Conservation (phyloP, 1,284 basidiomycete genomes). For the Nidula niveotomentosa region DNA sequence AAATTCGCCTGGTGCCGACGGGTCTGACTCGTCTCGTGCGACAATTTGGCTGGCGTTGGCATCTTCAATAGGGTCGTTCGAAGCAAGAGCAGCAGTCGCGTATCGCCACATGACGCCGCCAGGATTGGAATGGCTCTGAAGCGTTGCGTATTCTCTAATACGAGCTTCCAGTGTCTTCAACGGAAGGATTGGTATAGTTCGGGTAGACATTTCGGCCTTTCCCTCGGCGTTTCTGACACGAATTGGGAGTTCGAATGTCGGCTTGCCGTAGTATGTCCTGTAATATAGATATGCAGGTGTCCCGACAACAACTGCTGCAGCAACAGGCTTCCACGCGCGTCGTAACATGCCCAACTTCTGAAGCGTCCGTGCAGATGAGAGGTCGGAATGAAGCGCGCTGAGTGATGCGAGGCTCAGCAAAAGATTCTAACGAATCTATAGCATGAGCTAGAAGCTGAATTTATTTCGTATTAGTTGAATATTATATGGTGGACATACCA, state of each 20-base stretch:
- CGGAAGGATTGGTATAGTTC: conserved; percentile 57
- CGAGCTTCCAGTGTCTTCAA: conserved; percentile 57
- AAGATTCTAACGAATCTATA: no score
- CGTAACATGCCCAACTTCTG: conserved; percentile 47
- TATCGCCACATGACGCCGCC: conserved; percentile 67
- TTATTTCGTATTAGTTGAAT: no score
- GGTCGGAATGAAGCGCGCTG: no score
- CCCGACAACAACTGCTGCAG: conserved; percentile 44
- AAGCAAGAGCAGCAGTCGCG: conserved; percentile 76
- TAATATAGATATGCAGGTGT: conserved; percentile 50
- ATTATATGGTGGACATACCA: no score
- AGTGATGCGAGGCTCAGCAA: no score
- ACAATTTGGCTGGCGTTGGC: conserved; percentile 76
- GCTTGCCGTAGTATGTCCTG: conserved; percentile 23
- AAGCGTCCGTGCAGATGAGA: no score
- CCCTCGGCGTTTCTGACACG: conserved; percentile 58
- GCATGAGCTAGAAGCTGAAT: no score
- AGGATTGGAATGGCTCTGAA: conserved; percentile 43
- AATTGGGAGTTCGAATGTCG: conserved; percentile 59
- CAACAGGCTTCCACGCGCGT: conserved; percentile 66
- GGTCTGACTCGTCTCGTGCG: conserved; percentile 55
- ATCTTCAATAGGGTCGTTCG: conserved; percentile 93
- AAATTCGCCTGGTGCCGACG: conserved; percentile 64
- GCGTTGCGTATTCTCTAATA: conserved; percentile 54
- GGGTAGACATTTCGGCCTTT: conserved; percentile 50